Conservation (phyloP, 257 asterid species). For the Fraxinus quadrangulata region DNA sequence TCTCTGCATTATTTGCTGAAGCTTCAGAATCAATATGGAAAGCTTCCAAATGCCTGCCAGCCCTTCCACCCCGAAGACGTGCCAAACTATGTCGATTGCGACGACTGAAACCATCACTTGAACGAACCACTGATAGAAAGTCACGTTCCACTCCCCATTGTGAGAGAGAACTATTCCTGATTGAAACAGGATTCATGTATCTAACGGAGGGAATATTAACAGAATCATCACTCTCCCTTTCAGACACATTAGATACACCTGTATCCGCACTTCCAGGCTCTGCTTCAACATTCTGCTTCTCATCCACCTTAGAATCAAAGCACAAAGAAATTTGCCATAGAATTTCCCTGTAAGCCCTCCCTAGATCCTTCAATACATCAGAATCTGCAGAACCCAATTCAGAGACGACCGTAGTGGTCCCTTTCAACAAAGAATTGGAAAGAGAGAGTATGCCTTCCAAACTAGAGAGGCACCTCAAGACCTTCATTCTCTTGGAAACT, state of each 20-base stretch:
- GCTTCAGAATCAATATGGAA: conserved; percentile 79
- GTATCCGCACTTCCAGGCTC: conserved; percentile 65
- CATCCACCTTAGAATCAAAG: conserved; percentile 69
- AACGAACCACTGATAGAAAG: conserved; percentile 78
- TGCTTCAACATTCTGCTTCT: conserved; percentile 59
- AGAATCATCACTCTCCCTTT: conserved; percentile 92
- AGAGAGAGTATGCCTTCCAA: conserved; percentile 88
- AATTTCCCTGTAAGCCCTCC: conserved; percentile 74
- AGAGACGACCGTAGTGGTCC: conserved; percentile 72
- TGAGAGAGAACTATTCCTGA: conserved; percentile 66
- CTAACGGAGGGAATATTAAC: conserved; percentile 66
- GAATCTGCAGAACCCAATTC: conserved; percentile 91
- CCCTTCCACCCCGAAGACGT: conserved; percentile 82
- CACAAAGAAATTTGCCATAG: conserved; percentile 86
- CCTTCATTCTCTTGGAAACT: conserved; percentile 58
- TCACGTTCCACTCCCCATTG: conserved; percentile 88
- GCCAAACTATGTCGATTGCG: conserved; percentile 88
- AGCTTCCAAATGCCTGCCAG: conserved; percentile 82
- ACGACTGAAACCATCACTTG: conserved; percentile 80
- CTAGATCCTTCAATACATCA: conserved; percentile 88
- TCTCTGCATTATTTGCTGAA: conserved; percentile 57
- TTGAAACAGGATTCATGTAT: conserved; percentile 76
- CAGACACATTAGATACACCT: conserved; percentile 62
- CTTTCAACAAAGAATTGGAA: conserved; percentile 78
- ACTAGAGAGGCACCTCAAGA: conserved; percentile 76